Conservation (phyloP, 2,329 filamentous ascomycete genomes). For the Alternaria novae-zelandiae region DNA sequence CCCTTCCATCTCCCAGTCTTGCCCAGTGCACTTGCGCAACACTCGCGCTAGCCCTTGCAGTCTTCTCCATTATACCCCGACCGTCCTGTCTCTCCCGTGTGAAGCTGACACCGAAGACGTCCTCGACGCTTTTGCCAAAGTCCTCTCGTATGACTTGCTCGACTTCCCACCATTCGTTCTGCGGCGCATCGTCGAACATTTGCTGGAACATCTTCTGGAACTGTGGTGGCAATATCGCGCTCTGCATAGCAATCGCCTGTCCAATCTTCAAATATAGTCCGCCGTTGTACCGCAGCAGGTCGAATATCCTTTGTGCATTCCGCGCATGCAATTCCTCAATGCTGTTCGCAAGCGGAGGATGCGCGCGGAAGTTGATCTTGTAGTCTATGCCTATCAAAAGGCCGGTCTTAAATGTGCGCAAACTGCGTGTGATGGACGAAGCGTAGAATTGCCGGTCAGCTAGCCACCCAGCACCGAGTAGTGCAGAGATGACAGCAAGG, state of each 20-base stretch:
- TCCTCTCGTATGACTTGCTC: constrained; percentile 86
- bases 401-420: constrained; percentile 81
- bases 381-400: constrained; percentile 88
- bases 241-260: constrained; percentile 98
- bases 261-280: constrained; percentile 97
- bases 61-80: constrained; percentile 73
- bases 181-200: constrained; percentile 98
- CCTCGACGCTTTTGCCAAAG: constrained; percentile 82
- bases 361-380: constrained; percentile 90
- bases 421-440: constrained; percentile 76
- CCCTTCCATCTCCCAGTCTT: constrained; percentile 79
- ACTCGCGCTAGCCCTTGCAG: constrained; percentile 79
- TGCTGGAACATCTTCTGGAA: constrained; percentile 95
- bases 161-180: constrained; percentile 86
- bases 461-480: constrained; percentile 68
- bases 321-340: constrained; percentile 81
- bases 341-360: constrained; percentile 75
- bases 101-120: constrained; percentile 92
- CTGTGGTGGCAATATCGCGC: constrained; percentile 87
- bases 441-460: constrained; percentile 79
- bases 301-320: constrained; percentile 82
- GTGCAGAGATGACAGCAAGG: constrained; percentile 66
- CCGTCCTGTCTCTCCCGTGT: constrained; percentile 60
- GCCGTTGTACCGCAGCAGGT: constrained; percentile 83
- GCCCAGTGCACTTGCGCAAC: constrained; percentile 99